A percentile compares a stretch with the other conserved stretches of the same genome.
Evolutionary conservation across 768 basidiomycete genomes (phyloP).

Genomic region (Lepiota brunneoincarnata): DNA sequence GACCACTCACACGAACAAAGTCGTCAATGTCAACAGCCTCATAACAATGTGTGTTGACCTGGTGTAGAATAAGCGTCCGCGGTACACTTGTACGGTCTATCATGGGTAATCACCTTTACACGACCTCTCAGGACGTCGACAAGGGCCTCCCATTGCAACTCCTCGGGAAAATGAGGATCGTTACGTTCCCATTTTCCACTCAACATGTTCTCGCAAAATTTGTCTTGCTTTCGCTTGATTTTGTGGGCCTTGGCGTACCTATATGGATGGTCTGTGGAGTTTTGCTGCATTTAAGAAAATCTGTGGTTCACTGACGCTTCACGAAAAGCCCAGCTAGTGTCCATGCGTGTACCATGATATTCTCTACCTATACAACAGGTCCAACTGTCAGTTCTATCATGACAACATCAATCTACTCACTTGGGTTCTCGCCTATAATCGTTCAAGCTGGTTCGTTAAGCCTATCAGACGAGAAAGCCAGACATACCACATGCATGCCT

Average conservation of each 20-base stretch:
- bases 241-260: slow-evolving; percentile 66
- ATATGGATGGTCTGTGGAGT: background rate
- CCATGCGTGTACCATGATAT: slow-evolving; percentile 60
- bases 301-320: slow-evolving; percentile 42
- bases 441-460: background rate
- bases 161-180: slow-evolving; percentile 56
- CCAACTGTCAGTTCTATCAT: background rate
- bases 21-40: slow-evolving; percentile 69
- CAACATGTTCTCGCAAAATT: slow-evolving; percentile 53
- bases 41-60: slow-evolving; percentile 58
- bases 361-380: slow-evolving; percentile 23
- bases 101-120: slow-evolving; percentile 51
- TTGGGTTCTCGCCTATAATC: slow-evolving; percentile 50
- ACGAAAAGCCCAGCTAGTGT: slow-evolving; percentile 67
- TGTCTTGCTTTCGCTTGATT: slow-evolving; percentile 67
- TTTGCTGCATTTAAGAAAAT: background rate
- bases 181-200: slow-evolving; percentile 44
- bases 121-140: slow-evolving; percentile 77
- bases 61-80: background rate
- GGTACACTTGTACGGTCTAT: background rate
- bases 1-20: slow-evolving; percentile 58
- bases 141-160: slow-evolving; percentile 75
- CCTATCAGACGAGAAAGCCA: background rate
- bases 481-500: slow-evolving; percentile 58
- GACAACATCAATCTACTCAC: slow-evolving; percentile 26